Conservation (phyloP, 306 rosid genomes). For the Gleditsia sinensis region DNA sequence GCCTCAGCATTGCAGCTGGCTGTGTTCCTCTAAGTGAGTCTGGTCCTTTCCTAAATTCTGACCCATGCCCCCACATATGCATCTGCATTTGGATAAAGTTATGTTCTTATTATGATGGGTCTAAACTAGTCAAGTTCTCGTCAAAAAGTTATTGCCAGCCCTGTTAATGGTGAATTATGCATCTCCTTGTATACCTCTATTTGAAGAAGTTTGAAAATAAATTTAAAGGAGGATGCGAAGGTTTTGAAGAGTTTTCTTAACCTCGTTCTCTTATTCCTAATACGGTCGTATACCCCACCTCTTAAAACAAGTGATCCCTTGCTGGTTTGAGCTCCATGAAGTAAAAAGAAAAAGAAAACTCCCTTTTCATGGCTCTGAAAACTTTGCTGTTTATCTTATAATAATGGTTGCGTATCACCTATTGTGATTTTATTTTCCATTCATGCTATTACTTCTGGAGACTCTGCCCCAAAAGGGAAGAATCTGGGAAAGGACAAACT, state of each 20-base stretch:
- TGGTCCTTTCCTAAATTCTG: constrained; percentile 89
- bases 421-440: background rate
- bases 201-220: constrained; percentile 15
- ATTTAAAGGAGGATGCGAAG: constrained; percentile 27
- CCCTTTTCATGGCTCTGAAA: background rate
- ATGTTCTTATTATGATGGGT: constrained; percentile 11
- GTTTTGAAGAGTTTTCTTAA: background rate
- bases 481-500: background rate
- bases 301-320: no score
- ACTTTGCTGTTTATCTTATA: background rate
- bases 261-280: background rate
- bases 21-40: constrained; percentile 88
- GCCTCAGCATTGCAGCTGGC: constrained; percentile 94
- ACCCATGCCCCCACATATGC: constrained; percentile 99
- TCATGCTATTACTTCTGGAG: background rate
- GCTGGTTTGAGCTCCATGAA: no score
- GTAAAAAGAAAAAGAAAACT: no score
- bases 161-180: constrained; percentile 6
- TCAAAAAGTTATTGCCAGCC: constrained; percentile 34
- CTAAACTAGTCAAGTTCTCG: constrained; percentile 34
- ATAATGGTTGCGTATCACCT: background rate
- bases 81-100: constrained; percentile 47
- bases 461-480: constrained; percentile 1
- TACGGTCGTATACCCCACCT: no score
- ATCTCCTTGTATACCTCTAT: background rate